Conservation (phyloP, 2,329 filamentous ascomycete genomes). For the Colletotrichum ledebouriae region DNA sequence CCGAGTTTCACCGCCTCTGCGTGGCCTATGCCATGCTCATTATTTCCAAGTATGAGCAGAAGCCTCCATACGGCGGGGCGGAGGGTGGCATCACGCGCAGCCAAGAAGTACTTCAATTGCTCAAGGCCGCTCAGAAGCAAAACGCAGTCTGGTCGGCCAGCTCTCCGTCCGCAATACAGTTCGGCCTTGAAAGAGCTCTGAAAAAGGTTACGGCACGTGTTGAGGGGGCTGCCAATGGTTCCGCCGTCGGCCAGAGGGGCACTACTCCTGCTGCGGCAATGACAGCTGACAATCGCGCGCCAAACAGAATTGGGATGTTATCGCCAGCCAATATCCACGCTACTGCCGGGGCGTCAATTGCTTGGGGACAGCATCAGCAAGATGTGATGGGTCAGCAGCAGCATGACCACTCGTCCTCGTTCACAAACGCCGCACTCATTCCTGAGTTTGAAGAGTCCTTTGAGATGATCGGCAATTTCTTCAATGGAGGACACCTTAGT, state of each 20-base stretch:
- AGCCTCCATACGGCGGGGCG: background rate
- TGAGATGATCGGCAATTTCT: slow-evolving; percentile 40
- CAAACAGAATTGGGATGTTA: slow-evolving; percentile 8
- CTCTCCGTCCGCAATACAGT: slow-evolving; percentile 38
- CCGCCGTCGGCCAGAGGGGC: background rate
- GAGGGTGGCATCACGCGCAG: background rate
- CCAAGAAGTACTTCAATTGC: slow-evolving; percentile 30
- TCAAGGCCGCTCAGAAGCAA: slow-evolving; percentile 34
- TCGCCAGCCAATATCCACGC: slow-evolving; percentile 9
- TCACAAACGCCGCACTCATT: slow-evolving; percentile 23
- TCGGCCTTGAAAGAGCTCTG: slow-evolving; percentile 35
- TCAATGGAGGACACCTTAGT: slow-evolving; percentile 38
- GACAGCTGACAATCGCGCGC: slow-evolving; percentile 6
- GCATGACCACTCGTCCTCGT: slow-evolving; percentile 17
- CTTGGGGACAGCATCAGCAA: slow-evolving; percentile 26
- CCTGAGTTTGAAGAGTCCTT: slow-evolving; percentile 34
- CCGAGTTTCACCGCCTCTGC: slow-evolving; percentile 38
- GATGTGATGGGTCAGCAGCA: slow-evolving; percentile 17
- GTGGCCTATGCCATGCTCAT: slow-evolving; percentile 41
- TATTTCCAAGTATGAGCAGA: slow-evolving; percentile 37
- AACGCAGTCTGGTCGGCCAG: slow-evolving; percentile 32
- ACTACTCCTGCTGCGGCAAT: background rate
- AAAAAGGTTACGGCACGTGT: slow-evolving; percentile 36
- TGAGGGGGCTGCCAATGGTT: slow-evolving; percentile 3
- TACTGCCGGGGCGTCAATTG: background rate